Evolutionary conservation across 2,329 filamentous ascomycete species (phyloP), one percentile per base, ranked within the genome.

Genomic region (Pleurostoma richardsiae): DNA sequence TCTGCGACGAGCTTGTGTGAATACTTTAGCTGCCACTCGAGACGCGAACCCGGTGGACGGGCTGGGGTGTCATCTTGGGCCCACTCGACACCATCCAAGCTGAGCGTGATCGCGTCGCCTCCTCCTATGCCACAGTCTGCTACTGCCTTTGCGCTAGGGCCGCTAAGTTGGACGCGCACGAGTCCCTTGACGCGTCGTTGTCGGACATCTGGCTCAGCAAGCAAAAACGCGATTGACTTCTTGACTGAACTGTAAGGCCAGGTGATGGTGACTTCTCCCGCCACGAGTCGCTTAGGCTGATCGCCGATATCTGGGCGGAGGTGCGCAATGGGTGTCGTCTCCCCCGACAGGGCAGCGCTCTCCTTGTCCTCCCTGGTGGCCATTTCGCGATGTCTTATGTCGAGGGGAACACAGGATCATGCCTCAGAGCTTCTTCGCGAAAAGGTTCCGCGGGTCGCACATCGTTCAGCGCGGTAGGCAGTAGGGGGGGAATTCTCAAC

Each of bases 181-280:
- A 96, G 90, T 10, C 92, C 92, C 54, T 80, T 85, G 39, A 77
- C 74, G 52, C 82, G 81, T 47, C 92, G 87, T 43, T 92, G 74
- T 42, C 88, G 85, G 59, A 91, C 87, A 63, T 96, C 90, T 41
- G 84, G 83, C 58, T 96, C 91, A 41, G 88, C 88, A 31, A 97
- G 78, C 26, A 95, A 78, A 43, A 96, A 83, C 29, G 89, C 85
- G 54, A 90, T 78, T 38, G 83, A 83, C 45, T 79, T 80, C 30
- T 79, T 86, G 29, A 89, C 82, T 27, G 86, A 86, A 53, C 88
- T 96, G 66, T 89, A 96, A 0, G 92, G 92, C 91, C 92, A 97
- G 48, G 89, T 83, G 33, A 97, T 81, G 6, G 90, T 92, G 27
- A 96, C 81, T 11, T 87, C 74, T 38, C 88, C 90, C 48, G 80